These are phyloP conservation scores for Viola odorata DNA, from an alignment of 345 rosid genomes.

Conservation along the genomic window DNA sequence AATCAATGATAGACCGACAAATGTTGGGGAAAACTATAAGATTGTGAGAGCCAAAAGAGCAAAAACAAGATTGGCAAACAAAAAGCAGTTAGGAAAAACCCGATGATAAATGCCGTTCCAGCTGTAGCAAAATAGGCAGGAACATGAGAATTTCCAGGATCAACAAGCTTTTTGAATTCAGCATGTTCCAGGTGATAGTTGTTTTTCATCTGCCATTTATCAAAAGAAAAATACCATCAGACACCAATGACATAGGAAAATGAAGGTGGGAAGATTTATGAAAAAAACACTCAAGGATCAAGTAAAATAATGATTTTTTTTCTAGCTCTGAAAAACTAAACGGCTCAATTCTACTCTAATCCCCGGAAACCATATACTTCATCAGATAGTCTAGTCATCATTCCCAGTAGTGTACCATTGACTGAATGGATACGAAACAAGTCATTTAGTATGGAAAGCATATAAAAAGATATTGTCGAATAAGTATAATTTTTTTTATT, in stretches of 20 bases:
- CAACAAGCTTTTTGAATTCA: constrained; percentile 74
- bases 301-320: neutral
- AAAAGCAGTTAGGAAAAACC: constrained; percentile 41
- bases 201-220: constrained; percentile 51
- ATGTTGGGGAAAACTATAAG: neutral
- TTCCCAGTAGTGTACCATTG: neutral
- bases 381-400: neutral
- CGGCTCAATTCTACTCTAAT: neutral
- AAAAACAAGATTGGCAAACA: neutral
- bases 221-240: constrained; percentile 7
- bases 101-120: constrained; percentile 70
- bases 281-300: neutral
- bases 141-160: constrained; percentile 45
- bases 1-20: neutral
- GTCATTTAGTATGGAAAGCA: neutral
- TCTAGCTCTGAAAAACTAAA: neutral
- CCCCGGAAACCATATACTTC: neutral
- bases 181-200: constrained; percentile 47
- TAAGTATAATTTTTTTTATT: neutral
- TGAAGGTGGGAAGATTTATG: neutral
- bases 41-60: neutral
- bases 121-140: constrained; percentile 62
- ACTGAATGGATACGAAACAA: neutral
- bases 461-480: neutral
- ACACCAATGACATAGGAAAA: constrained; percentile 3